phyloP scores from a whole-genome alignment of 768 basidiomycete genomes.

The Xerocomus spinulosus region DNA sequence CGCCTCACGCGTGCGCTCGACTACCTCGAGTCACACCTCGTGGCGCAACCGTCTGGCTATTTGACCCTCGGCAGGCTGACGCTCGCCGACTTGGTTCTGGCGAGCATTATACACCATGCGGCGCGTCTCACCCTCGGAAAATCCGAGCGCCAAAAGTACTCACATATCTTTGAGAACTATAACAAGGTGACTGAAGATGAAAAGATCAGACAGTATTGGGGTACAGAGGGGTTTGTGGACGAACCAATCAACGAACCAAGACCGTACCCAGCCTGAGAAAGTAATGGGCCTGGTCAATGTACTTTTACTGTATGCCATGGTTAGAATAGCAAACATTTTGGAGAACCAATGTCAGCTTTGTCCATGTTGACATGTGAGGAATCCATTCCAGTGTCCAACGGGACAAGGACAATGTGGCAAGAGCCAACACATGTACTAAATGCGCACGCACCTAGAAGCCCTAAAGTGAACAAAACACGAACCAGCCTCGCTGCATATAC shows the following conservation, averaged over 20 bases:
- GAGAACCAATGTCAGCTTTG: too few relatives aligned
- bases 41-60: slow-evolving; percentile 8
- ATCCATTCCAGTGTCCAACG: too few relatives aligned
- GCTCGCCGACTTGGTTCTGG: slow-evolving; percentile 17
- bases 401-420: too few relatives aligned
- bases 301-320: too few relatives aligned
- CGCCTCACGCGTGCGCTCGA: slow-evolving; percentile 5
- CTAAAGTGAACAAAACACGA: too few relatives aligned
- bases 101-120: background rate
- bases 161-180: slow-evolving; percentile 6
- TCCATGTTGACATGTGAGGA: too few relatives aligned
- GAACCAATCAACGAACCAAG: slow-evolving; percentile 1
- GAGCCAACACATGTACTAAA: too few relatives aligned
- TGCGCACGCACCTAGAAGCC: too few relatives aligned
- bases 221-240: slow-evolving; percentile 6
- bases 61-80: slow-evolving; percentile 11
- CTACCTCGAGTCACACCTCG: slow-evolving; percentile 15
- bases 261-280: background rate
- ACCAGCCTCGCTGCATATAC: too few relatives aligned
- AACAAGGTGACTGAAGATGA: slow-evolving; percentile 13
- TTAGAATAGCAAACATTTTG: too few relatives aligned
- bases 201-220: slow-evolving; percentile 7
- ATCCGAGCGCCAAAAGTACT: slow-evolving; percentile 12
- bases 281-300: background rate
- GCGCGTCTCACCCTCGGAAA: slow-evolving; percentile 1